Evolutionary conservation across 192 early-diverging fungal species (phyloP).

Genomic region (Coemansia sp.): DNA sequence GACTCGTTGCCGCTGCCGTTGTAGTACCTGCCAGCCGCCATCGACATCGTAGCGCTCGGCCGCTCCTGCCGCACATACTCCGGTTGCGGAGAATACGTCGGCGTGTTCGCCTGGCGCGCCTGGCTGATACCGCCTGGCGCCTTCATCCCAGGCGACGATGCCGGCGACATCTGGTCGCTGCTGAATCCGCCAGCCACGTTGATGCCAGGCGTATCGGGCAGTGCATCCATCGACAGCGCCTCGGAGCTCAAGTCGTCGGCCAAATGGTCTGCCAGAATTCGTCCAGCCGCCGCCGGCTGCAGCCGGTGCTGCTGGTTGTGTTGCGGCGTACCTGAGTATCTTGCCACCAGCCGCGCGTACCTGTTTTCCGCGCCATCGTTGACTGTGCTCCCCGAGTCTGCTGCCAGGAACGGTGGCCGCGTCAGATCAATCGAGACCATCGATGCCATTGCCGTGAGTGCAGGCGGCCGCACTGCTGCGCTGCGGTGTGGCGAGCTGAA

Average conservation of each 20-base stretch:
- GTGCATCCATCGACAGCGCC: constrained; percentile 14
- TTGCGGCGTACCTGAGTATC: constrained; percentile 20
- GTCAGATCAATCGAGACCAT: background rate
- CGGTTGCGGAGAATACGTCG: background rate
- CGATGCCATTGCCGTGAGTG: background rate
- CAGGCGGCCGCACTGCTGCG: background rate
- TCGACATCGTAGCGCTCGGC: background rate
- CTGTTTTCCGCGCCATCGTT: constrained; percentile 15
- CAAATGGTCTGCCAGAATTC: background rate
- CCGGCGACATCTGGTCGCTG: constrained; percentile 21
- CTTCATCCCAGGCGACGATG: background rate
- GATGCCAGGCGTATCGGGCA: constrained; percentile 24
- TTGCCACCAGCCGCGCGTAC: constrained; percentile 32
- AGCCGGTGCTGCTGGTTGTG: background rate
- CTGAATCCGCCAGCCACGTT: constrained; percentile 26
- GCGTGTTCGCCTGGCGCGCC: background rate
- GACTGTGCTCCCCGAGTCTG: constrained; percentile 2
- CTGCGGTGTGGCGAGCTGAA: constrained; percentile 25
- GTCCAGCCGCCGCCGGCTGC: background rate
- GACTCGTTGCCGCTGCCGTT: constrained; percentile 10
- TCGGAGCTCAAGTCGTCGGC: constrained; percentile 17
- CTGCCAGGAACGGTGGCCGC: constrained; percentile 3
- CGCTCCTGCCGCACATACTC: background rate
- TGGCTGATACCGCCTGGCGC: background rate
- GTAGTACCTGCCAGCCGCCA: background rate